Evolutionary conservation across 441 rosid species (phyloP).

Genomic region (Erodium chrysanthum): DNA sequence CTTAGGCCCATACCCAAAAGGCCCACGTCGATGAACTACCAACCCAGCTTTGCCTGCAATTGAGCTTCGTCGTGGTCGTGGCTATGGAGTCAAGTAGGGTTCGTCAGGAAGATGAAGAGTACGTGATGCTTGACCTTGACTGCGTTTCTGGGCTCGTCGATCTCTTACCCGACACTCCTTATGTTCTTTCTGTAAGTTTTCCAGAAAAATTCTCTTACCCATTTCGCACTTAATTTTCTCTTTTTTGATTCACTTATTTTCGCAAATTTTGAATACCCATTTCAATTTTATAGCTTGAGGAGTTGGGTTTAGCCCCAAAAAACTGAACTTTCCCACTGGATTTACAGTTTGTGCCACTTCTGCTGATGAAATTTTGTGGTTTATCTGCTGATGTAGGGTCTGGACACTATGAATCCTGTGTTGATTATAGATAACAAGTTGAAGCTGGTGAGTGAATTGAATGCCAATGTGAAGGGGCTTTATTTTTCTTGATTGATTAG

Average conservation of each 20-base stretch:
- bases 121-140: conserved; percentile 46
- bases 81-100: conserved; percentile 32
- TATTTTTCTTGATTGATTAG: not conserved
- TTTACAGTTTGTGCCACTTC: not conserved
- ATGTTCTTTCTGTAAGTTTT: conserved; percentile 37
- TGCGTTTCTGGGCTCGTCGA: conserved; percentile 30
- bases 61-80: not conserved
- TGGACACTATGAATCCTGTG: conserved; percentile 44
- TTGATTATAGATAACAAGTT: conserved; percentile 39
- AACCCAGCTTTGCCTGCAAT: not conserved
- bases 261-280: not conserved
- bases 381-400: conserved; percentile 30
- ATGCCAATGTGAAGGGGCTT: not conserved
- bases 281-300: not conserved
- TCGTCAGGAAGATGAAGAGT: conserved; percentile 33
- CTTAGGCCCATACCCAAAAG: not conserved
- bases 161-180: conserved; percentile 41
- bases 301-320: not conserved
- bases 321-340: not conserved
- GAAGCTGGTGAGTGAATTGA: conserved; percentile 41
- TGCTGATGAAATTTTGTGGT: not conserved
- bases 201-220: not conserved
- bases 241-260: not conserved
- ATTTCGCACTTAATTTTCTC: not conserved
- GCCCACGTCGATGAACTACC: not conserved